phyloP scores from a whole-genome alignment of 2,329 filamentous ascomycete genomes.

The Fusarium cyanostomum region DNA sequence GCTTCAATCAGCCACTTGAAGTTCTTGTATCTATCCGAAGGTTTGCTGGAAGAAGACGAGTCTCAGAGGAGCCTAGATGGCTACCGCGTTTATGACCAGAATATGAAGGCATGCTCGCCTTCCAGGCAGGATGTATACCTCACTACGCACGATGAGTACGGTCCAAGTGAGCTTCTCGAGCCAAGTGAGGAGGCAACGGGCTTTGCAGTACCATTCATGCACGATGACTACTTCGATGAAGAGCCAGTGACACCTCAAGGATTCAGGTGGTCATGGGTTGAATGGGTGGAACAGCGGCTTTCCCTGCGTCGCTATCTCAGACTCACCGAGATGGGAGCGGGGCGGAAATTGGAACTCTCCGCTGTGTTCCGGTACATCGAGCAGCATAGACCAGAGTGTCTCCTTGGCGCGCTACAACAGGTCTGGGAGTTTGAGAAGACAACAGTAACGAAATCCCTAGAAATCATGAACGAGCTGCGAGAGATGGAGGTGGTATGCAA shows the following conservation, averaged over 20 bases:
- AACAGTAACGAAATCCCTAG: not conserved
- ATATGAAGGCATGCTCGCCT: not conserved
- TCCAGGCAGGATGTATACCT: constrained; percentile 20
- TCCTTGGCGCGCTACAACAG: constrained; percentile 16
- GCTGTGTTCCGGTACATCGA: constrained; percentile 19
- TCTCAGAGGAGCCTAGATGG: not conserved
- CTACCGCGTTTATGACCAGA: constrained; percentile 15
- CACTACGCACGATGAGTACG: constrained; percentile 15
- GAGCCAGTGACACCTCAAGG: constrained; percentile 11
- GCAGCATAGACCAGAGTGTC: not conserved
- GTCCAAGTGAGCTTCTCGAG: constrained; percentile 13
- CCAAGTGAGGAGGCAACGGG: not conserved
- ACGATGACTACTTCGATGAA: constrained; percentile 12
- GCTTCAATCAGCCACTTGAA: constrained; percentile 18
- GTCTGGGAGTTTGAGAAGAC: constrained; percentile 13
- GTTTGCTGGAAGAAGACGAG: not conserved
- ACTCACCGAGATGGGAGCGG: not conserved
- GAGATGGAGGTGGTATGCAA: constrained; percentile 23
- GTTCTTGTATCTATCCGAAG: constrained; percentile 34
- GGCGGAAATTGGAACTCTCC: not conserved
- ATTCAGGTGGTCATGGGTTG: constrained; percentile 9
- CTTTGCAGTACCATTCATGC: constrained; percentile 3
- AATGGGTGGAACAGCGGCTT: constrained; percentile 25
- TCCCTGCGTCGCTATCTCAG: constrained; percentile 9
- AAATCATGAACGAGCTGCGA: constrained; percentile 12